Evolutionary conservation across 768 basidiomycete species (phyloP).

Genomic region (Hericium coralloides): DNA sequence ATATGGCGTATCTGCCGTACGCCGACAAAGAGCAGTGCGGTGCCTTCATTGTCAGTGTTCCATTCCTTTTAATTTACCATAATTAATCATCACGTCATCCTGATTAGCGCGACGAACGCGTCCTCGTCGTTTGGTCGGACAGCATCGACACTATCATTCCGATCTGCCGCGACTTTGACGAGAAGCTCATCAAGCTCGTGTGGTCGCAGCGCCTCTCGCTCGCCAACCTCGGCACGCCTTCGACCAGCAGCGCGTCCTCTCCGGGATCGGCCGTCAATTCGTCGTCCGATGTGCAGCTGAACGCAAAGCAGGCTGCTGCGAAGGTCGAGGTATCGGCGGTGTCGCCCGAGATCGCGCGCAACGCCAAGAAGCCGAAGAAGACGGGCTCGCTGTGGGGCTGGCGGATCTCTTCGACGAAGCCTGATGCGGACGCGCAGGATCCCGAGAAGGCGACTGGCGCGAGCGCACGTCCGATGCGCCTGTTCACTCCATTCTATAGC

Average conservation of each 20-base stretch:
- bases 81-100: background rate
- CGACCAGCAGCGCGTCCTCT: constrained; percentile 28
- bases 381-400: constrained; percentile 18
- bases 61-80: background rate
- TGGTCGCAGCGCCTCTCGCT: constrained; percentile 38
- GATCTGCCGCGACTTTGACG: constrained; percentile 62
- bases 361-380: constrained; percentile 3
- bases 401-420: constrained; percentile 22
- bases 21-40: constrained; percentile 91
- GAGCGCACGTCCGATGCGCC: constrained; percentile 29
- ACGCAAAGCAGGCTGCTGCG: constrained; percentile 31
- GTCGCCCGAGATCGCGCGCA: background rate
- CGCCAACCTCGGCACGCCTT: background rate
- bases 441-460: constrained; percentile 39
- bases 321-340: background rate
- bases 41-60: constrained; percentile 63
- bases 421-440: constrained; percentile 25
- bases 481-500: constrained; percentile 65
- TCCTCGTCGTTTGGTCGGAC: constrained; percentile 81
- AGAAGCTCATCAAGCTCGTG: constrained; percentile 72
- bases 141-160: constrained; percentile 74
- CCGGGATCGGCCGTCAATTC: background rate
- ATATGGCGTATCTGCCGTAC: constrained; percentile 53
- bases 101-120: constrained; percentile 68
- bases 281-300: constrained; percentile 37